Percentiles rank a stretch among this genome's conserved stretches.
These are phyloP conservation scores for Lithocarpus polystachyus DNA, from an alignment of 306 rosid species.

Conservation along the genomic window DNA sequence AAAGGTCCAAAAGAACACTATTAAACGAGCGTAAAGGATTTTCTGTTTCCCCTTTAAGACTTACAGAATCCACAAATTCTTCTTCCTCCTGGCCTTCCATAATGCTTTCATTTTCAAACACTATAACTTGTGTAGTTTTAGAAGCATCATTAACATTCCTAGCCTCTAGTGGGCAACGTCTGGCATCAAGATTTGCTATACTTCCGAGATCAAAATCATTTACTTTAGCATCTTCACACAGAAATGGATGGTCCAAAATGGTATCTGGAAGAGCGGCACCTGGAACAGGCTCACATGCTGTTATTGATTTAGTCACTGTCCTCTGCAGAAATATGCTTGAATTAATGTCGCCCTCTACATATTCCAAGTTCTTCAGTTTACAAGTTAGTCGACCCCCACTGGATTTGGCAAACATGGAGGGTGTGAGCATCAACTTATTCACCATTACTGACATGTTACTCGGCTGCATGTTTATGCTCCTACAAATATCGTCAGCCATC, in stretches of 20 bases:
- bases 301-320: background rate
- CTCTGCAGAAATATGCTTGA: background rate
- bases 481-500: constrained; percentile 2
- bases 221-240: background rate
- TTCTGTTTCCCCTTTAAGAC: constrained; percentile 11
- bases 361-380: background rate
- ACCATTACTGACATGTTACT: background rate
- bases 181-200: background rate
- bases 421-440: background rate
- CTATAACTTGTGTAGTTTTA: background rate
- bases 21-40: background rate
- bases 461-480: background rate
- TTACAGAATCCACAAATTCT: constrained; percentile 3
- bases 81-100: constrained; percentile 16
- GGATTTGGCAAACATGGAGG: background rate
- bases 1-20: background rate
- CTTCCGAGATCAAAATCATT: constrained; percentile 7
- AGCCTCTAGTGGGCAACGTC: background rate
- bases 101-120: constrained; percentile 11
- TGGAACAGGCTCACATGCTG: constrained; percentile 4
- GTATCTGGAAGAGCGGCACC: background rate
- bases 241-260: constrained; percentile 11
- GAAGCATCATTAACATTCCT: background rate
- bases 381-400: constrained; percentile 1
- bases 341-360: constrained; percentile 6